Base-by-base conservation (phyloP, 805 yeast genomes). In the Myxozyma vanderwaltii region DNA sequence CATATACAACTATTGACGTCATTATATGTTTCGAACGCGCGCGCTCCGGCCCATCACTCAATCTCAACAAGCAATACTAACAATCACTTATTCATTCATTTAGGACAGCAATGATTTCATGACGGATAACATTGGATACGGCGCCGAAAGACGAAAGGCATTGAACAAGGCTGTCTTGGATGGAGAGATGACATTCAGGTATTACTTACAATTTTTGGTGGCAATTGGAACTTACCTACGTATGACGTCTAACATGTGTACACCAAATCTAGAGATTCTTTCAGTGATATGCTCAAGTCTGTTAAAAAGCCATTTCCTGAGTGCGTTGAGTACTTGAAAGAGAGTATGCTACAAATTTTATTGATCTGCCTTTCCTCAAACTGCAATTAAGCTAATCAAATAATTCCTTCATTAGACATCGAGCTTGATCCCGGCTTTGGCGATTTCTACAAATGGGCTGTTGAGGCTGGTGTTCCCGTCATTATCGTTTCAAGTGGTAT, bases 401-500 rank as follows among this genome's bases (percentile, higher is more conserved):
- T 24, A 7, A 4, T 38, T 35, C 13, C 17, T 15, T 7, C 33
- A 19, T n/a, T 33, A 65, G 67, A 89, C 69, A 80, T 94, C 54
- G 72, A 85, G 67, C 79, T 94, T 58, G 99, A 94, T 70, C 94
- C 96, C 0, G 98, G 98, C 1, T 94, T 94, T 76, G 83, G 81
- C 67, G 82, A 79, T 38, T 89, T 91, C 68, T 89, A 87, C 75
- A 76, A 83, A 57, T 94, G 95, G 91, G 86, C 95, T 62, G 79
- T 78, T 51, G 79, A 77, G 35, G 79, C 85, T 67, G 81, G 81
- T 51, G 85, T 92, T 49, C 97, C 97, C 3, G 83, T 94, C 23
- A 81, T 92, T 56, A 90, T 94, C 39, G 90, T 94, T 41, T 86
- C 96, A 31, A 83, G 90, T 58, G 99, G 99, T 29, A 94, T 94